phyloP scores from a whole-genome alignment of 345 rosid genomes.

The Punica granatum region DNA sequence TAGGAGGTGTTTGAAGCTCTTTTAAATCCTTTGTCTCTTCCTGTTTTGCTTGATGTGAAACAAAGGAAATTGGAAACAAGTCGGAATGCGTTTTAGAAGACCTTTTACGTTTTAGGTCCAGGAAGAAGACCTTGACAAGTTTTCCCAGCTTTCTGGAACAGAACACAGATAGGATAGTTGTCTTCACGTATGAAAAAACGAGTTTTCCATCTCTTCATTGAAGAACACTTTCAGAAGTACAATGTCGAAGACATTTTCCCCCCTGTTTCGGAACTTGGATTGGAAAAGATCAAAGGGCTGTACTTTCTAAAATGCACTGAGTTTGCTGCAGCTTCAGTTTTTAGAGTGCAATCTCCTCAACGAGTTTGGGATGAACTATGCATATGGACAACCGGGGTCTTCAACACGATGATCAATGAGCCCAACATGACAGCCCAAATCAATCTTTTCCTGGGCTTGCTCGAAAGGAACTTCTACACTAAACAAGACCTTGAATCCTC shows the following conservation, averaged over 20 bases:
- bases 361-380: slow-evolving; percentile 38
- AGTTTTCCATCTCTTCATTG: neutral
- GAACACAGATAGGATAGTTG: slow-evolving; percentile 41
- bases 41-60: too few relatives aligned
- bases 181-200: too few relatives aligned
- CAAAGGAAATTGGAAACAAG: too few relatives aligned
- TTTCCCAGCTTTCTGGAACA: too few relatives aligned
- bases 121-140: too few relatives aligned
- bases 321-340: slow-evolving; percentile 23
- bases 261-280: too few relatives aligned
- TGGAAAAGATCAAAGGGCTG: neutral
- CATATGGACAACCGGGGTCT: slow-evolving; percentile 45
- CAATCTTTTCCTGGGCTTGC: slow-evolving; percentile 19
- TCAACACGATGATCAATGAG: slow-evolving; percentile 23
- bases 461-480: slow-evolving; percentile 17
- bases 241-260: too few relatives aligned
- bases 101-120: too few relatives aligned
- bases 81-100: too few relatives aligned
- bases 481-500: slow-evolving; percentile 31
- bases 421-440: slow-evolving; percentile 48
- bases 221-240: too few relatives aligned
- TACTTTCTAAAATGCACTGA: neutral
- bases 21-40: too few relatives aligned
- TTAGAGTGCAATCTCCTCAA: slow-evolving; percentile 24
- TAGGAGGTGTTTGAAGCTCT: too few relatives aligned